Evolutionary conservation across 371 early-diverging fungal genomes (phyloP).

Genomic region (Capillidium rhysosporum): DNA sequence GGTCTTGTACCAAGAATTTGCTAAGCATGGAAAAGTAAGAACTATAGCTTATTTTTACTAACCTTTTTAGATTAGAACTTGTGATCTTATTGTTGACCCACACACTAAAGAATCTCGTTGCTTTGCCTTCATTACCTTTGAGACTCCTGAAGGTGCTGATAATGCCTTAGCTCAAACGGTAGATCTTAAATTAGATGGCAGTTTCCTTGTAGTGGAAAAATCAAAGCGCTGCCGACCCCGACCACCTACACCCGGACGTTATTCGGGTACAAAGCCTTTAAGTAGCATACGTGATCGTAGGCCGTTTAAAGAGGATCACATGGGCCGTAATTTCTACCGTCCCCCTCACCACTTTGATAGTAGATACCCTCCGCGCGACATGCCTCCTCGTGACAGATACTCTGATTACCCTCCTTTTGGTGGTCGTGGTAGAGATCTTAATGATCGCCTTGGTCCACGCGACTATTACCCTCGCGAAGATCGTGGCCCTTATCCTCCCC

Average conservation of each 20-base stretch:
- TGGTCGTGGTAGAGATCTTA: background rate
- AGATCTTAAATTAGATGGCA: slow-evolving; percentile 50
- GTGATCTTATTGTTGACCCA: slow-evolving; percentile 57
- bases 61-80: slow-evolving; percentile 33
- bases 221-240: slow-evolving; percentile 54
- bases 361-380: slow-evolving; percentile 1
- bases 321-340: background rate
- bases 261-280: slow-evolving; percentile 29
- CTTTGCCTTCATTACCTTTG: slow-evolving; percentile 70
- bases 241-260: slow-evolving; percentile 73
- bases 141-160: slow-evolving; percentile 47
- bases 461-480: slow-evolving; percentile 2
- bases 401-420: background rate
- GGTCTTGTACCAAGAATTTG: slow-evolving; percentile 15
- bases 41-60: slow-evolving; percentile 2
- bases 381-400: background rate
- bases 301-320: background rate
- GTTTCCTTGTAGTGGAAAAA: slow-evolving; percentile 49
- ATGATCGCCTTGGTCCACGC: background rate
- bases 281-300: background rate
- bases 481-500: background rate
- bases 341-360: background rate
- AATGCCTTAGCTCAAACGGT: slow-evolving; percentile 24
- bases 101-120: slow-evolving; percentile 64
- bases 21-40: slow-evolving; percentile 48